Percentiles rank a stretch among this genome's conserved stretches.
phyloP scores from a whole-genome alignment of 139 green algal species.

The Tetradesmus obliquus region DNA sequence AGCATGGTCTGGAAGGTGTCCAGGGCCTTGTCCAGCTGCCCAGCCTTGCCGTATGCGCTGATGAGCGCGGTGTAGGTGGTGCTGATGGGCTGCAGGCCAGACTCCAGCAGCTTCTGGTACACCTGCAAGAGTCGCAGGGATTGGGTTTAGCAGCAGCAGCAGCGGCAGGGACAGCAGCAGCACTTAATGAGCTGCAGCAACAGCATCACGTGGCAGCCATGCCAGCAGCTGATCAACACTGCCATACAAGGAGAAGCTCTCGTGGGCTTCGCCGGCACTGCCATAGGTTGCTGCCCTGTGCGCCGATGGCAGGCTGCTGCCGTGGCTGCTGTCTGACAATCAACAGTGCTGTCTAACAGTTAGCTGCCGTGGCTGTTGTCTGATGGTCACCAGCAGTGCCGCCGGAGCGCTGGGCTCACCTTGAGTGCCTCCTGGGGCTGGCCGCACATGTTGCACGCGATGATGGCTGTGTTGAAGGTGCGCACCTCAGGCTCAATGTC shows the following conservation, averaged over 20 bases:
- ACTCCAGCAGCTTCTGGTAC: constrained; percentile 66
- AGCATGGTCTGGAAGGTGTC: constrained; percentile 65
- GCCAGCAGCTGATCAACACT: neutral
- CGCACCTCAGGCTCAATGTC: constrained; percentile 57
- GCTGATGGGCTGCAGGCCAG: constrained; percentile 69
- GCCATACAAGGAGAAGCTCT: neutral
- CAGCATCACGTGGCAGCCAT: neutral
- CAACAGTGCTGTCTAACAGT: neutral
- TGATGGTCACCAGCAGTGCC: too few relatives aligned
- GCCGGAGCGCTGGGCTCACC: constrained; percentile 21
- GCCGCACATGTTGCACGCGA: constrained; percentile 63
- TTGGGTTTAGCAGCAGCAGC: neutral
- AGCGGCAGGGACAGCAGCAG: neutral
- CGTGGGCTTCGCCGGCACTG: too few relatives aligned
- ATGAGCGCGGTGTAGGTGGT: constrained; percentile 86
- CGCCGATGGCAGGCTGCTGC: neutral
- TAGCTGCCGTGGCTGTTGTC: too few relatives aligned
- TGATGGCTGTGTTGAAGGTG: constrained; percentile 68
- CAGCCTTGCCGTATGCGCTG: constrained; percentile 71
- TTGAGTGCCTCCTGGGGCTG: constrained; percentile 58
- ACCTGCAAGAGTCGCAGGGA: constrained; percentile 37
- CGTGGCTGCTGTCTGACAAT: neutral
- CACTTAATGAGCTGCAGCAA: constrained; percentile 6
- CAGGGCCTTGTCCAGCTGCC: constrained; percentile 67
- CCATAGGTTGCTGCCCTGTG: neutral